Conservation (phyloP, 768 basidiomycete species). For the Pholiota molesta region DNA sequence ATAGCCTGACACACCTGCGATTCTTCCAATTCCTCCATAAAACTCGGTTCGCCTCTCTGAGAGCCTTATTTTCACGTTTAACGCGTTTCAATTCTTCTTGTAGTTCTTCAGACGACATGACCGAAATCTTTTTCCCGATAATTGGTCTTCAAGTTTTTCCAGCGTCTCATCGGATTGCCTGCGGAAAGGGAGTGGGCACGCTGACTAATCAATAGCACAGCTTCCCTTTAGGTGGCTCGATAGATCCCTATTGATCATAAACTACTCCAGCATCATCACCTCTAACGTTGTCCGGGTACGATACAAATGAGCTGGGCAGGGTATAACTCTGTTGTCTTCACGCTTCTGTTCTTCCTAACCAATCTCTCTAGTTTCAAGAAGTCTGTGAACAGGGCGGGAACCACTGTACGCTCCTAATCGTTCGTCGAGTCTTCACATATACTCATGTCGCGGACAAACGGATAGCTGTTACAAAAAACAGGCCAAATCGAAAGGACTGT, state of each 20-base stretch:
- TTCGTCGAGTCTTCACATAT: conserved; percentile 8
- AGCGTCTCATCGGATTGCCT: too few species aligned
- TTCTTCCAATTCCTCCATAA: background rate
- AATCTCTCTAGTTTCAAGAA: conserved; percentile 78
- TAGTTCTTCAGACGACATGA: background rate
- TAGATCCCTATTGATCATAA: conserved; percentile 1
- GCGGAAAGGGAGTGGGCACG: background rate
- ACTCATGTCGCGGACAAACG: conserved; percentile 16
- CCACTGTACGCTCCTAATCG: conserved; percentile 60
- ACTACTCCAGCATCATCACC: background rate
- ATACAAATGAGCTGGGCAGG: conserved; percentile 60
- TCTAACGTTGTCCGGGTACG: background rate
- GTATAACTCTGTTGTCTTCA: conserved; percentile 30
- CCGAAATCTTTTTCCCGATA: background rate
- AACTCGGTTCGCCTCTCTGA: background rate
- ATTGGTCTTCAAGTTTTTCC: too few species aligned
- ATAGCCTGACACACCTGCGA: background rate
- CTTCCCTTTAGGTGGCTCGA: background rate
- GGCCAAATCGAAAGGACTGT: conserved; percentile 97
- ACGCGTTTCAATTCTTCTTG: background rate
- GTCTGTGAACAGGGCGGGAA: conserved; percentile 88
- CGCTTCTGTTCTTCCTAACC: conserved; percentile 1
- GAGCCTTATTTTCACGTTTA: background rate
- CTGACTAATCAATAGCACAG: background rate
- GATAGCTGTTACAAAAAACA: conserved; percentile 93